Conservation (phyloP, 768 basidiomycete genomes). For the Trametes cubensis region DNA sequence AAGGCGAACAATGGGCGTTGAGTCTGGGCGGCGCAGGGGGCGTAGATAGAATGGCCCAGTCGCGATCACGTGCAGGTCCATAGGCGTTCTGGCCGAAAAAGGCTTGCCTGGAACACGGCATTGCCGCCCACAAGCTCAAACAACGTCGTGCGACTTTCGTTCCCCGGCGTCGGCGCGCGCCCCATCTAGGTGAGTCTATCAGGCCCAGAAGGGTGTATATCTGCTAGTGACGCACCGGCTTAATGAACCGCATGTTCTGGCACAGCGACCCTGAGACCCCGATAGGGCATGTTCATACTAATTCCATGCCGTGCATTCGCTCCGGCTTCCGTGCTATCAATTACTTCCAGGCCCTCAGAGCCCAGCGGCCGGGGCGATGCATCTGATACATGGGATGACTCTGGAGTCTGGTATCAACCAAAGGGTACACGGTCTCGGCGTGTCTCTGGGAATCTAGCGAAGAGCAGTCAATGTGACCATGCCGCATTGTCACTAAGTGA, state of each 20-base stretch:
- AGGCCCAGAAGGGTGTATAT: neutral
- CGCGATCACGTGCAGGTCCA: constrained; percentile 25
- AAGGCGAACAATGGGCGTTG: constrained; percentile 1
- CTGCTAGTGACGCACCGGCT: constrained; percentile 6
- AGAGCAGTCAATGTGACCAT: too few species aligned
- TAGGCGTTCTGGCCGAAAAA: constrained; percentile 25
- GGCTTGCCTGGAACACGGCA: constrained; percentile 18
- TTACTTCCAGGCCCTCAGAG: too few species aligned
- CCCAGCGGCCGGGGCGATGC: too few species aligned
- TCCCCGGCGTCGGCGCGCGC: neutral
- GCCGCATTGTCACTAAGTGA: too few species aligned
- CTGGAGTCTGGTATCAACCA: too few species aligned
- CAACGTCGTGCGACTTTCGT: constrained; percentile 11
- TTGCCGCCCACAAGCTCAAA: constrained; percentile 24
- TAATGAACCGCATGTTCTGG: constrained; percentile 3
- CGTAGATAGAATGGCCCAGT: constrained; percentile 22
- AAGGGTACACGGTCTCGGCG: too few species aligned
- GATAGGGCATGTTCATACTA: too few species aligned
- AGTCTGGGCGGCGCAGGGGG: constrained; percentile 14
- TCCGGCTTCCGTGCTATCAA: too few species aligned
- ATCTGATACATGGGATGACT: too few species aligned
- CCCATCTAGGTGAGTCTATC: neutral
- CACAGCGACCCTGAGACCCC: too few species aligned
- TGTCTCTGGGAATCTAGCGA: too few species aligned
- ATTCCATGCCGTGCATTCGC: too few species aligned